Evolutionary conservation across 2,329 filamentous ascomycete genomes (phyloP).

Genomic region (Colletotrichum sidae): DNA sequence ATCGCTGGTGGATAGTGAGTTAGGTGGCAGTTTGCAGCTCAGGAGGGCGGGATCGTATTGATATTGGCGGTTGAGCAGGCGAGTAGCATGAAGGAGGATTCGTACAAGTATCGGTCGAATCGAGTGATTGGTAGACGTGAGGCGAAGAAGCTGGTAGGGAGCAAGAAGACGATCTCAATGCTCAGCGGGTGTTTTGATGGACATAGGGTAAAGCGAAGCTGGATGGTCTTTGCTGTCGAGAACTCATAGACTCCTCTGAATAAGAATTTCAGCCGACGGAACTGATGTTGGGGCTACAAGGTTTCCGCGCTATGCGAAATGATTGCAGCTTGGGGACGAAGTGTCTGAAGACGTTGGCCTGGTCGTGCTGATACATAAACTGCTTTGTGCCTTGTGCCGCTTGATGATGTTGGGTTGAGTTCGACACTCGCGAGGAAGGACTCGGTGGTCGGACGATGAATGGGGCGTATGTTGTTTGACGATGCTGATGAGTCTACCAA

Average conservation of each 20-base stretch:
- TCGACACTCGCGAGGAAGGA: slow-evolving; percentile 33
- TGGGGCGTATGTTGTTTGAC: slow-evolving; percentile 4
- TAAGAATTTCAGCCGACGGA: slow-evolving; percentile 85
- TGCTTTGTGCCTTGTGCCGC: slow-evolving; percentile 46
- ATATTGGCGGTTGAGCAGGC: slow-evolving; percentile 29
- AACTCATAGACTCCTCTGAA: slow-evolving; percentile 68
- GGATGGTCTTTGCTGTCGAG: slow-evolving; percentile 60
- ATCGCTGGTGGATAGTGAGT: slow-evolving; percentile 22
- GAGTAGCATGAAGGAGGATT: slow-evolving; percentile 33
- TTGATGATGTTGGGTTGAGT: slow-evolving; percentile 34
- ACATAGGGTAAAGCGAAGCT: slow-evolving; percentile 66
- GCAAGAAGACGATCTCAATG: slow-evolving; percentile 63
- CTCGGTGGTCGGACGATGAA: slow-evolving; percentile 29
- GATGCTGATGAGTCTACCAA: slow-evolving; percentile 6
- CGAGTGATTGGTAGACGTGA: slow-evolving; percentile 4
- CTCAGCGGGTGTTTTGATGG: slow-evolving; percentile 63
- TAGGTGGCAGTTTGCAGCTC: slow-evolving; percentile 18
- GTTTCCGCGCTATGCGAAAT: slow-evolving; percentile 96
- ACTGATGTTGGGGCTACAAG: slow-evolving; percentile 88
- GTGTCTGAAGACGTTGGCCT: slow-evolving; percentile 91
- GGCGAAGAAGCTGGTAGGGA: slow-evolving; percentile 34
- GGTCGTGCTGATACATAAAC: slow-evolving; percentile 99
- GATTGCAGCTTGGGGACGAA: slow-evolving; percentile 94
- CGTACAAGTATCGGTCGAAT: slow-evolving; percentile 15
- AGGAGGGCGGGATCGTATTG: slow-evolving; percentile 37